Conservation (phyloP, 2,329 filamentous ascomycete species). For the Pseudofabraea citricarpa region DNA sequence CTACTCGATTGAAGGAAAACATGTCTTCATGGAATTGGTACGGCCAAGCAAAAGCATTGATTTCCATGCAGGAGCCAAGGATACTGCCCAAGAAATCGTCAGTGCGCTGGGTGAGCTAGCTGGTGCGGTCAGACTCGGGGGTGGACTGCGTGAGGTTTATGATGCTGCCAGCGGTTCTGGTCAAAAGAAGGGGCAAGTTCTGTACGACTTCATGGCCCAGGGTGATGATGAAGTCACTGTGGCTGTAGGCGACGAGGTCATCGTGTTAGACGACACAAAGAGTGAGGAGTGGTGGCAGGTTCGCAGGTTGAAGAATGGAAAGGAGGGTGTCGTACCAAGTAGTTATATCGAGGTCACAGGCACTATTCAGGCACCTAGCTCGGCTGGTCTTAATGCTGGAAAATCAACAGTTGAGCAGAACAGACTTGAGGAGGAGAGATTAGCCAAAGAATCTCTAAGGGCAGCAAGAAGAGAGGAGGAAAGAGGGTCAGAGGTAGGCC, state of each 20-base stretch:
- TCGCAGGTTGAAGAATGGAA: constrained; percentile 80
- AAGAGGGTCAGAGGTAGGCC: constrained; percentile 67
- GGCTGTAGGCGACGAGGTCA: constrained; percentile 80
- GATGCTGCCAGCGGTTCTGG: constrained; percentile 66
- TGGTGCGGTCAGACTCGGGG: constrained; percentile 71
- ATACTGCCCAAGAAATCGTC: constrained; percentile 93
- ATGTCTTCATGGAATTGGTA: constrained; percentile 92
- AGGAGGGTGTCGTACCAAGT: constrained; percentile 92
- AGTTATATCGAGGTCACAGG: constrained; percentile 91
- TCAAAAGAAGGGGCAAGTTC: constrained; percentile 78
- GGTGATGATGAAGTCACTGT: constrained; percentile 96
- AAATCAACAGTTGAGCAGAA: constrained; percentile 73
- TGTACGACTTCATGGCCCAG: constrained; percentile 96
- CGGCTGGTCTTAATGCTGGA: constrained; percentile 52
- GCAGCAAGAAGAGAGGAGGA: constrained; percentile 55
- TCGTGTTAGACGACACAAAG: constrained; percentile 82
- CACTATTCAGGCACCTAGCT: constrained; percentile 45
- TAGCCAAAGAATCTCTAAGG: constrained; percentile 75
- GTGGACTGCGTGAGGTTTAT: constrained; percentile 79
- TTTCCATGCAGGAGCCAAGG: constrained; percentile 95
- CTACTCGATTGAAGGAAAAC: constrained; percentile 96
- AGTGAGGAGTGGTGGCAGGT: constrained; percentile 99
- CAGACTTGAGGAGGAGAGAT: constrained; percentile 72
- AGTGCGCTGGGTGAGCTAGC: constrained; percentile 82
- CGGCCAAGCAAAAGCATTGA: constrained; percentile 91